Evolutionary conservation across 2,329 filamentous ascomycete genomes (phyloP).

Genomic region (Rhynchosporium graminicola): DNA sequence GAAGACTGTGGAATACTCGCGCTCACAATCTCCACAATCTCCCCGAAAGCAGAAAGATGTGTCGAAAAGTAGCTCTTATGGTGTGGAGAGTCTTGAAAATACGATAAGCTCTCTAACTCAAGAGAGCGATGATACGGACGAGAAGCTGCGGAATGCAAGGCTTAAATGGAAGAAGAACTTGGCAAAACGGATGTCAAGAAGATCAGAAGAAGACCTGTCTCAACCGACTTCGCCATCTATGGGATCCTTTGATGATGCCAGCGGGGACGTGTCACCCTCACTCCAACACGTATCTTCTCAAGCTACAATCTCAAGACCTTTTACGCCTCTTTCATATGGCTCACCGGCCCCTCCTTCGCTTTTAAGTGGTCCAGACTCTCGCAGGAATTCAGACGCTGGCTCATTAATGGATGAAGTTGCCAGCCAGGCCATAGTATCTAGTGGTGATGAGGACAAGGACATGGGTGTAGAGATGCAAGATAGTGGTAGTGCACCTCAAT

Average conservation of each 20-base stretch:
- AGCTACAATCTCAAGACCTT: conserved; percentile 45
- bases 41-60: conserved; percentile 41
- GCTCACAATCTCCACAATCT: conserved; percentile 39
- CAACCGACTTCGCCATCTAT: conserved; percentile 37
- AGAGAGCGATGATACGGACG: conserved; percentile 37
- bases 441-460: conserved; percentile 45
- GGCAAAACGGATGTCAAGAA: conserved; percentile 23
- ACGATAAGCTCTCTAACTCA: conserved; percentile 39
- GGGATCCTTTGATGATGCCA: conserved; percentile 39
- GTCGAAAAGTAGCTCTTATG: conserved; percentile 40
- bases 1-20: conserved; percentile 47
- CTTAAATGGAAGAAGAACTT: conserved; percentile 38
- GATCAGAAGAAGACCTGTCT: conserved; percentile 33
- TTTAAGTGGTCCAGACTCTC: conserved; percentile 54
- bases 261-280: conserved; percentile 40
- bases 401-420: conserved; percentile 50
- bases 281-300: conserved; percentile 39
- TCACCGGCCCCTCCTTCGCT: conserved; percentile 46
- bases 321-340: conserved; percentile 48
- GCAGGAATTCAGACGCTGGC: conserved; percentile 51
- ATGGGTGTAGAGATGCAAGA: conserved; percentile 49
- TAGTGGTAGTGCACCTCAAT: conserved; percentile 64
- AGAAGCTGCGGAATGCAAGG: conserved; percentile 31
- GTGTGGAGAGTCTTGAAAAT: conserved; percentile 41
- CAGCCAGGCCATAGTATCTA: conserved; percentile 42